A percentile compares a stretch with the other conserved stretches of the same genome.
Evolutionary conservation across 768 basidiomycete species (phyloP).

Genomic region (Serendipita sp.): DNA sequence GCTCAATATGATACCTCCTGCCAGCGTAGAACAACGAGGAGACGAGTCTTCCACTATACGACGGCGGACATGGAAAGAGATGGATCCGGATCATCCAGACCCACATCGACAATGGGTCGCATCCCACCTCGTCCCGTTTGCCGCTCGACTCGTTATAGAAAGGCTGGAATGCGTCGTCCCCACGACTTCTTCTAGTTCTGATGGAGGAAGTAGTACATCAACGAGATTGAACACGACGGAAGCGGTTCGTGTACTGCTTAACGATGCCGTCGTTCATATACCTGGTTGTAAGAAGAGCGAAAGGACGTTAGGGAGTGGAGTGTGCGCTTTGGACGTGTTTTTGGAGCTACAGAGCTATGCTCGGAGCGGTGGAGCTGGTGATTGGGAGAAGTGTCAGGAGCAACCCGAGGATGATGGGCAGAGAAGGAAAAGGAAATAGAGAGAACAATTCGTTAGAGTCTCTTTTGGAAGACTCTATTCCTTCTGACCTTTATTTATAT

Average conservation of each 20-base stretch:
- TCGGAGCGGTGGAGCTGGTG: slow-evolving; percentile 48
- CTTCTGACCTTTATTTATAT: too few relatives aligned
- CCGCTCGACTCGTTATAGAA: slow-evolving; percentile 59
- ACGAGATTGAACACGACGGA: slow-evolving; percentile 18
- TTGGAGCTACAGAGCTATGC: slow-evolving; percentile 59
- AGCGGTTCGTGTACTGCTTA: slow-evolving; percentile 62
- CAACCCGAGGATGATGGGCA: background rate
- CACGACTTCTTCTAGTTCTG: background rate
- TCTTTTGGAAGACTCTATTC: too few relatives aligned
- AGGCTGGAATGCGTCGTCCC: slow-evolving; percentile 32
- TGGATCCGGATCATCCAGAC: slow-evolving; percentile 12
- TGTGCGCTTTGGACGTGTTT: slow-evolving; percentile 52
- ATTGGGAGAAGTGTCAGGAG: slow-evolving; percentile 44
- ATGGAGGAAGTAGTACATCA: background rate
- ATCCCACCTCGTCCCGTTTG: slow-evolving; percentile 56
- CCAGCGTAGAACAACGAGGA: too few relatives aligned
- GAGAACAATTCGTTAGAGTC: too few relatives aligned
- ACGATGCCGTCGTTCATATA: slow-evolving; percentile 36
- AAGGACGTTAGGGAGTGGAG: slow-evolving; percentile 38
- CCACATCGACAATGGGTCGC: slow-evolving; percentile 31
- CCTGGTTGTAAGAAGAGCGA: slow-evolving; percentile 11
- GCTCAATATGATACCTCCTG: too few relatives aligned
- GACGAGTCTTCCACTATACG: too few relatives aligned
- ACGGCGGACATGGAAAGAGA: background rate
- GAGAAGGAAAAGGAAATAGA: too few relatives aligned